Conservation (phyloP, 2,329 filamentous ascomycete genomes). For the Neonectria ditissima region DNA sequence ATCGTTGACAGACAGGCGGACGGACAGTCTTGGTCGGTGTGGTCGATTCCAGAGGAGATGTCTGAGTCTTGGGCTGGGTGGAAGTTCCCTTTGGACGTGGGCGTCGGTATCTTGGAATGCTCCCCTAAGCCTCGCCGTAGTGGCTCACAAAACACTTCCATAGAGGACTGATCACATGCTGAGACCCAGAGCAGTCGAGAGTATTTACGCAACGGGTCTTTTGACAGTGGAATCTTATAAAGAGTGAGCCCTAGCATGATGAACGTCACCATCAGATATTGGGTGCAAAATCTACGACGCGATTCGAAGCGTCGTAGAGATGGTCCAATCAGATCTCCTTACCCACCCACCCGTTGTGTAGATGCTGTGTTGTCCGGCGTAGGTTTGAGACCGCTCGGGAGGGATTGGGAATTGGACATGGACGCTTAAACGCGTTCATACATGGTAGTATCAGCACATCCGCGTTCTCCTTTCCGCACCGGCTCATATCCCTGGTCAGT, state of each 20-base stretch:
- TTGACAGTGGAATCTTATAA: no score
- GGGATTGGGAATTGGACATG: no score
- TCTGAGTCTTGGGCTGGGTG: background rate
- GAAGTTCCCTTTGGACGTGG: background rate
- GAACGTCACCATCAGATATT: background rate
- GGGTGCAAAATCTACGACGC: background rate
- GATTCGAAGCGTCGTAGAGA: background rate
- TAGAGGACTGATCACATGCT: no score
- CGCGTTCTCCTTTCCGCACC: background rate
- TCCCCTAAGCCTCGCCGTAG: background rate
- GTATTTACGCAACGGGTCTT: no score
- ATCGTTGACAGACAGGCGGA: background rate
- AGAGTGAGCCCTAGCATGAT: background rate
- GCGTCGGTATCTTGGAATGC: no score
- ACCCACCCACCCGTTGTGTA: background rate
- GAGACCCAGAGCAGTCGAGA: no score
- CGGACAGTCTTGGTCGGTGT: background rate
- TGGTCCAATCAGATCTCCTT: background rate
- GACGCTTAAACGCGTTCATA: conserved; percentile 6
- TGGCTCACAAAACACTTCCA: background rate
- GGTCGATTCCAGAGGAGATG: background rate
- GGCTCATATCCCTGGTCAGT: background rate
- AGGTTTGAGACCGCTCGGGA: conserved; percentile 1
- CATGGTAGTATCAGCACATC: background rate
- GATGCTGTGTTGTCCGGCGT: background rate